A percentile compares a stretch with the other conserved stretches of the same genome.
phyloP scores from a whole-genome alignment of 169 alveolate species.

The Cyclospora cayetanensis region DNA sequence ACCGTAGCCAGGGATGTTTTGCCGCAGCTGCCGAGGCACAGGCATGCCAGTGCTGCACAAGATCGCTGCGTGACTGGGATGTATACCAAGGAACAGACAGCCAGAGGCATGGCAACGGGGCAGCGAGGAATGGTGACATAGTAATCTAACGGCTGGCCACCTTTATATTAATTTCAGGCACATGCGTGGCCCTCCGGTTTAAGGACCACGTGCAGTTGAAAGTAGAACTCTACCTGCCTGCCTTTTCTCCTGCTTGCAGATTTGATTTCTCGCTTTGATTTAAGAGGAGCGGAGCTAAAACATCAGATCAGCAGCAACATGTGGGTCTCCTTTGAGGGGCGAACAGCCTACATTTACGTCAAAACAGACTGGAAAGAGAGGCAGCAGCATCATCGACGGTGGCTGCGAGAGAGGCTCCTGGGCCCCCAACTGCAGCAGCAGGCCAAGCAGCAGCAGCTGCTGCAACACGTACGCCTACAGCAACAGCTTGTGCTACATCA shows the following conservation, averaged over 20 bases:
- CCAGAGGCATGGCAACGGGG: background rate
- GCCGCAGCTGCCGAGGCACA: too few relatives aligned
- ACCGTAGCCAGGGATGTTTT: too few relatives aligned
- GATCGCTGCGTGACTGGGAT: too few relatives aligned
- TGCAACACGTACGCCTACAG: constrained; percentile 56
- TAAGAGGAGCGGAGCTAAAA: constrained; percentile 77
- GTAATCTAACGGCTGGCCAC: too few relatives aligned
- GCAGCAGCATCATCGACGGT: constrained; percentile 63
- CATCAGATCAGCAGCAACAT: constrained; percentile 84
- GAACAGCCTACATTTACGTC: constrained; percentile 85
- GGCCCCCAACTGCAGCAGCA: constrained; percentile 60
- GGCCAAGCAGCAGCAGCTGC: constrained; percentile 55
- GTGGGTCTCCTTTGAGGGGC: constrained; percentile 85
- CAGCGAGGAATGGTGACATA: background rate
- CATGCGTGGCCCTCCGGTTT: background rate
- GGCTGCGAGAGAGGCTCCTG: constrained; percentile 48
- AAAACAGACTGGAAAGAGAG: constrained; percentile 82
- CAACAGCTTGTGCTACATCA: constrained; percentile 61
- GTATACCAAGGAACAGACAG: background rate
- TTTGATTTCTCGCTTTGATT: constrained; percentile 78
- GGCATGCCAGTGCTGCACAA: too few relatives aligned
- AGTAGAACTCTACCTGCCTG: background rate
- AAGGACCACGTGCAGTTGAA: background rate
- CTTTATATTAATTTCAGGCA: background rate
- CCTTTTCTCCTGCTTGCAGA: constrained; percentile 64